Base-by-base conservation (phyloP, 1,284 basidiomycete species). In the Ceratobasidium sp. region DNA sequence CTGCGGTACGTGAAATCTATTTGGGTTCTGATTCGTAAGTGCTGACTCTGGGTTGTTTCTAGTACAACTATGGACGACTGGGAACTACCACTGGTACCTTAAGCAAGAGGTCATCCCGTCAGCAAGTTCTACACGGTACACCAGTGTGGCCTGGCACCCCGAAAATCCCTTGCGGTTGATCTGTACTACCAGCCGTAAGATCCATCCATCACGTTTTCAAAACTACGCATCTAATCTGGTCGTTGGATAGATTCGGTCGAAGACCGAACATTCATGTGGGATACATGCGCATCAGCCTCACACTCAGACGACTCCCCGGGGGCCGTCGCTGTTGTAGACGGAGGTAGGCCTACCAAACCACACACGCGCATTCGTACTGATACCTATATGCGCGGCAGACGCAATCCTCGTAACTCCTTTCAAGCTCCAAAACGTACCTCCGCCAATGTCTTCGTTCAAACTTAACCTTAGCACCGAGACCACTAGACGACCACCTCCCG, bases 41-140 rank as follows among this genome's bases (percentile, higher is more conserved):
- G 26, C 59, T 52, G 28, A 48, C 23, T 48, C n/a, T 65, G 17
- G 50, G 17, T 57, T 38, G 17, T 15, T 66, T 57, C 13, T 80
- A 92, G 95, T 99, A 26, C 98, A 99, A 85, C 86, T 99, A 1
- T 99, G 96, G 96, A 94, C 96, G 0, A 96, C 90, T 38, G 93
- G 94, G 66, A 99, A 99, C 84, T 99, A 98, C 84, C 94, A 98
- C 84, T 98, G 97, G 94, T 95, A 97, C 85, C 89, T 99, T 77
- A 98, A 98, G 84, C 94, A 96, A 83, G 95, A 97, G 82, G 87
- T 97, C 66, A 82, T 85, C 17, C 90, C 92, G 0, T 87, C 88
- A 0, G 71, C 82, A 3, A 80, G 40, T n/a, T 61, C 61, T 15
- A 85, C 84, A n/a, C 88, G 89, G 50, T 94, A 96, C 82, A 92